phyloP scores from a whole-genome alignment of 768 basidiomycete genomes.

The Cystobasidiopsis lactophilus region DNA sequence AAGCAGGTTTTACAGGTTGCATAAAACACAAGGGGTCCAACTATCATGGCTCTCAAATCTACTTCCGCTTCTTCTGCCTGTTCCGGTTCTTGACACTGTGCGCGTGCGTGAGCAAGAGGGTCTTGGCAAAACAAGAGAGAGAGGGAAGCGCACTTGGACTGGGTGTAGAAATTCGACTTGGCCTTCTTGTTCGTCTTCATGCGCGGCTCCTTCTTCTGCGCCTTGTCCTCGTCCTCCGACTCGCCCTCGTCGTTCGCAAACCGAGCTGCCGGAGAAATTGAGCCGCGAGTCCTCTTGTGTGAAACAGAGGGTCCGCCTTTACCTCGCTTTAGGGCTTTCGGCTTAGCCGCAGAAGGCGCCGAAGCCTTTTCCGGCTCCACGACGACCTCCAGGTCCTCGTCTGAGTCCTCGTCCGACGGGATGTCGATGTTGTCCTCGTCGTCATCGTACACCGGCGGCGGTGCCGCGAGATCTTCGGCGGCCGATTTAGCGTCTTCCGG shows the following conservation, averaged over 20 bases:
- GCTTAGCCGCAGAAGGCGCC: conserved; percentile 4
- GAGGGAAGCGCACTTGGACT: not conserved
- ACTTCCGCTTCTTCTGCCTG: conserved; percentile 11
- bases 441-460: too few relatives aligned
- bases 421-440: conserved; percentile 15
- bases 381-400: conserved; percentile 10
- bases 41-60: too few relatives aligned
- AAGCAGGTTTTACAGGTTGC: too few relatives aligned
- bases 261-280: not conserved
- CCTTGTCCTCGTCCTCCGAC: conserved; percentile 26
- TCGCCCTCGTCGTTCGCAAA: conserved; percentile 22
- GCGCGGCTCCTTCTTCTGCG: conserved; percentile 40
- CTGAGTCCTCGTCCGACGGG: conserved; percentile 18
- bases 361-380: not conserved
- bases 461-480: conserved; percentile 19
- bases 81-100: conserved; percentile 23
- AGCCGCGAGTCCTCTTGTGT: not conserved
- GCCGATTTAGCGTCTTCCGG: conserved; percentile 14
- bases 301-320: not conserved
- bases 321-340: conserved; percentile 7
- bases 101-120: not conserved
- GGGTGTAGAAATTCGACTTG: conserved; percentile 59
- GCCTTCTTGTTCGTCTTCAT: conserved; percentile 96
- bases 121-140: not conserved
- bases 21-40: not conserved